These are phyloP conservation scores for Pseudonectria foliicola DNA, from an alignment of 2,329 filamentous ascomycete genomes.

Conservation along the genomic window DNA sequence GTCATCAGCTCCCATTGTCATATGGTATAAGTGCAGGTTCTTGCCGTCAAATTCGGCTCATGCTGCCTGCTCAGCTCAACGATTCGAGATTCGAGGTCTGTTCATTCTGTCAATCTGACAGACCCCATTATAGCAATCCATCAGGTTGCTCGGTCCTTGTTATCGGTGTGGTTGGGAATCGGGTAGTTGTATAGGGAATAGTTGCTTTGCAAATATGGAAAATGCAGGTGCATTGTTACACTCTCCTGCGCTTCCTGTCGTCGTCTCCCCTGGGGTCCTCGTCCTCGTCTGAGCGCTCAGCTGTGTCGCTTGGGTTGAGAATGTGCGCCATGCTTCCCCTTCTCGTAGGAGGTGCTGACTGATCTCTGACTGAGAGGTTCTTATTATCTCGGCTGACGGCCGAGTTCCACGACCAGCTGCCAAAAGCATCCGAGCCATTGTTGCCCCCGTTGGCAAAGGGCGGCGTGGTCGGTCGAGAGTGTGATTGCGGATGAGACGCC, in stretches of 20 bases:
- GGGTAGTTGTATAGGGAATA: too few species aligned
- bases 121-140: too few species aligned
- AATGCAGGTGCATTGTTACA: constrained; percentile 32
- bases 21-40: too few species aligned
- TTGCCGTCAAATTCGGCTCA: too few species aligned
- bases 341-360: constrained; percentile 49
- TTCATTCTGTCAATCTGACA: too few species aligned
- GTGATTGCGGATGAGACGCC: constrained; percentile 35
- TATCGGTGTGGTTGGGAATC: too few species aligned
- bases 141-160: too few species aligned
- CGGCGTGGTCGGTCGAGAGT: constrained; percentile 48
- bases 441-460: constrained; percentile 40
- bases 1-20: too few species aligned
- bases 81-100: too few species aligned
- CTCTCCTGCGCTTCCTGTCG: constrained; percentile 55
- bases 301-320: constrained; percentile 52
- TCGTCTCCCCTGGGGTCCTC: constrained; percentile 49
- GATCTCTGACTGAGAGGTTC: constrained; percentile 44
- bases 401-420: constrained; percentile 50
- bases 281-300: constrained; percentile 49
- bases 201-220: too few species aligned
- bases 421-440: constrained; percentile 38
- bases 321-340: constrained; percentile 58
- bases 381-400: constrained; percentile 42
- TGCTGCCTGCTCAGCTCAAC: too few species aligned